Evolutionary conservation across 305 asterid species (phyloP), one percentile per base, ranked within the genome.

Genomic region (Euphrasia arctica): DNA sequence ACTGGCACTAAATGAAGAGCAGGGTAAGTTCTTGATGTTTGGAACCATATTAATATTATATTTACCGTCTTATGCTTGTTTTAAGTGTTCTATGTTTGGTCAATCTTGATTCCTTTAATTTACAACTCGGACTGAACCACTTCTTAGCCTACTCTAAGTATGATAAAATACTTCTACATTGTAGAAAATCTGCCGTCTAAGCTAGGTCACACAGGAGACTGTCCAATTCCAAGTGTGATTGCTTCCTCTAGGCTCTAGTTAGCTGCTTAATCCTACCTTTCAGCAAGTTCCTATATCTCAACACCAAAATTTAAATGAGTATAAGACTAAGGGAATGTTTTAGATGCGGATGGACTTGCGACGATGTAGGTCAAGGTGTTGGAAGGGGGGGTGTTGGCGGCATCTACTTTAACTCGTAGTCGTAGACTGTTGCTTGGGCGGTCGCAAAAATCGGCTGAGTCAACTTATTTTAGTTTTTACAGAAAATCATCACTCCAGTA

Each of bases 1-100:
- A 75, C 54, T 80, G 79, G 43, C 75, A 18, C 73, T 6, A 25
- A 66, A 64, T 57, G 73, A 69, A 42, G 74, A 72, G 62, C 78
- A 74, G 71, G 95, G 97, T 88, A 76, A 66, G 34, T 27, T 54
- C 59, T 22, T 2, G 10, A 22, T 54, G 36, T 27, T 3, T 9
- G 7, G 6, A 63, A 63, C 47, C 67, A 9, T 65, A 45, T 48
- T 54, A 31, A 57, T 1, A 4, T 69, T 50, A 32, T 43, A 58
- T 55, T 62, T 57, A 34, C 45, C 60, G 43, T 71, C 67, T 65
- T 66, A 4, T 64, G 66, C 56, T 67, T 32, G 49, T 75, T 31
- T n/a, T 55, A 48, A 43, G 64, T 55, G 39, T 54, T 49, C 50
- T 52, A 48, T 27, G 6, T 28, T 5, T 63, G 62, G 48, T 54